phyloP scores from a whole-genome alignment of 1,284 basidiomycete genomes.

The Trametes pubescens region DNA sequence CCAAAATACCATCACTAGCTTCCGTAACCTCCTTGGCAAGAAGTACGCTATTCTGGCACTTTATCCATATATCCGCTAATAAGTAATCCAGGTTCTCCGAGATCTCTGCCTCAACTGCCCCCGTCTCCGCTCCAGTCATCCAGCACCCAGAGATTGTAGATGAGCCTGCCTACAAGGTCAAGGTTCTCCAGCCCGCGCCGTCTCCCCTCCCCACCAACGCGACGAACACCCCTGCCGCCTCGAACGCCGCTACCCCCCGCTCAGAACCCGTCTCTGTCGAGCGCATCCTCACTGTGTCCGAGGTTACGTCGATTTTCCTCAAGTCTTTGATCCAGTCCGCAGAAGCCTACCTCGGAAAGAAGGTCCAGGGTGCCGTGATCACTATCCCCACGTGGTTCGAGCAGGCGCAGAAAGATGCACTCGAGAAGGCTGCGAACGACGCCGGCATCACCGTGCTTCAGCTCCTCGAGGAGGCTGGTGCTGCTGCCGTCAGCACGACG shows the following conservation, averaged over 20 bases:
- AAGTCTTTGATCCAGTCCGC: conserved; percentile 88
- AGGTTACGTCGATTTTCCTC: conserved; percentile 90
- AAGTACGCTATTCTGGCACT: conserved; percentile 58
- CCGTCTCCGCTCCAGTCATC: conserved; percentile 71
- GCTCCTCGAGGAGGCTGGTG: conserved; percentile 87
- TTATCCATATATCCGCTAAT: background rate
- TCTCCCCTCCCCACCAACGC: conserved; percentile 61
- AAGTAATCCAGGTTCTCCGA: conserved; percentile 71
- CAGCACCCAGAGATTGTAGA: conserved; percentile 79
- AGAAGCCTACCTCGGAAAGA: conserved; percentile 91
- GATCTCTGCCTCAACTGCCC: conserved; percentile 62
- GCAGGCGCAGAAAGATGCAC: conserved; percentile 72
- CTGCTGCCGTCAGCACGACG: conserved; percentile 71
- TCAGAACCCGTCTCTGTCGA: conserved; percentile 81
- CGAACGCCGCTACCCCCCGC: conserved; percentile 76
- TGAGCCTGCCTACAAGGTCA: conserved; percentile 87
- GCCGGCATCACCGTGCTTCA: conserved; percentile 88
- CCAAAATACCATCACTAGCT: conserved; percentile 93
- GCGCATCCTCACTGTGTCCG: conserved; percentile 84
- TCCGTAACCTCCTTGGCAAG: conserved; percentile 94
- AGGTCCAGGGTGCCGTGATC: conserved; percentile 86
- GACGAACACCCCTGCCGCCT: conserved; percentile 71
- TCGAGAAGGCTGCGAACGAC: conserved; percentile 78
- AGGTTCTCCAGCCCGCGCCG: conserved; percentile 80
- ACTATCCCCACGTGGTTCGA: conserved; percentile 84